These are phyloP conservation scores for Pisolithus thermaeus DNA, from an alignment of 1,284 basidiomycete genomes.

Conservation along the genomic window DNA sequence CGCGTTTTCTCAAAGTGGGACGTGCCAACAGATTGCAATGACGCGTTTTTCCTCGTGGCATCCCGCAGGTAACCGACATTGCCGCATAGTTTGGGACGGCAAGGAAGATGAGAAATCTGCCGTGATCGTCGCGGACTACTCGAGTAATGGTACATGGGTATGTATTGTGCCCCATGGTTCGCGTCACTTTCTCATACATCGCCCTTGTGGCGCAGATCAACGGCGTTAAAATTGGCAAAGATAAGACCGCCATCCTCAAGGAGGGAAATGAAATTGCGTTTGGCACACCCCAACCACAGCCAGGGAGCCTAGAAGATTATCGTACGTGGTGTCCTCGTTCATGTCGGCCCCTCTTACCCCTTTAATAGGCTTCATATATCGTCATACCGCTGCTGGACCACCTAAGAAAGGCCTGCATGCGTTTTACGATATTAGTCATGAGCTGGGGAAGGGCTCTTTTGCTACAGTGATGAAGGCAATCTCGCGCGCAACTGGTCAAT, in stretches of 20 bases:
- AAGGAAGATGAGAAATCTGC: slow-evolving; percentile 43
- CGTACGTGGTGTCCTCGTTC: slow-evolving; percentile 31
- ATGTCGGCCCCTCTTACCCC: background rate
- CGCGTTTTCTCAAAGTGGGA: slow-evolving; percentile 1
- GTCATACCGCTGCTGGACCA: slow-evolving; percentile 46
- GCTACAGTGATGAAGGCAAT: slow-evolving; percentile 74
- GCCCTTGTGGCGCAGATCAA: slow-evolving; percentile 52
- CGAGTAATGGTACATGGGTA: slow-evolving; percentile 85
- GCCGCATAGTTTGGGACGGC: slow-evolving; percentile 62
- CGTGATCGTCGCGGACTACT: slow-evolving; percentile 65
- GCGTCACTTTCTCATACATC: slow-evolving; percentile 5
- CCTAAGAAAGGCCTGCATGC: slow-evolving; percentile 50
- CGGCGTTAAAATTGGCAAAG: slow-evolving; percentile 56
- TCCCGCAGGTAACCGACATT: slow-evolving; percentile 59
- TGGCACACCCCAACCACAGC: slow-evolving; percentile 49
- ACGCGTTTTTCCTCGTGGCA: slow-evolving; percentile 14
- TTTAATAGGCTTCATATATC: slow-evolving; percentile 42
- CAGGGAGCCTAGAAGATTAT: slow-evolving; percentile 27
- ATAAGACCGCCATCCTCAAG: slow-evolving; percentile 51
- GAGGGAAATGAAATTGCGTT: slow-evolving; percentile 84
- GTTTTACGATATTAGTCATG: slow-evolving; percentile 56
- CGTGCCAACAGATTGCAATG: slow-evolving; percentile 4
- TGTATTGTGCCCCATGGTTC: slow-evolving; percentile 27
- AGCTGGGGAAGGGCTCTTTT: slow-evolving; percentile 78
- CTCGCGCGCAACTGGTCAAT: slow-evolving; percentile 50